Evolutionary conservation across 352 stramenopile species (phyloP).

Genomic region (Detonula confervacea): DNA sequence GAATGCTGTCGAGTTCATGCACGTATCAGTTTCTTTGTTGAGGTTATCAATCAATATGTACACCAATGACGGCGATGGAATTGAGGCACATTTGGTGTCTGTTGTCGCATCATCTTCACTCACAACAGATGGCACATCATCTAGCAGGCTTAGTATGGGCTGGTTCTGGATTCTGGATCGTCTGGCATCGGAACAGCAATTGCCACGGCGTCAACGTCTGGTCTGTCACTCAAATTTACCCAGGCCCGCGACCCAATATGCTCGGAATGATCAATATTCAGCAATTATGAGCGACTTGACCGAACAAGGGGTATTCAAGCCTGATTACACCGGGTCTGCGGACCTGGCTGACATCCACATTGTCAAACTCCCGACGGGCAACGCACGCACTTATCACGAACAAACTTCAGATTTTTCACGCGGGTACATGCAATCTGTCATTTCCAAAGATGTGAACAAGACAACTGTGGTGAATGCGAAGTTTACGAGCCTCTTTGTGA

Average conservation of each 20-base stretch:
- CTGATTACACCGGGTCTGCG: constrained; percentile 64
- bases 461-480: constrained; percentile 72
- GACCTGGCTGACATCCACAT: constrained; percentile 82
- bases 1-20: constrained; percentile 55
- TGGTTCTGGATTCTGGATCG: constrained; percentile 86
- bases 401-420: constrained; percentile 53
- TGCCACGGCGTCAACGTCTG: constrained; percentile 69
- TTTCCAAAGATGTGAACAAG: constrained; percentile 38
- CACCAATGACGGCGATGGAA: constrained; percentile 59
- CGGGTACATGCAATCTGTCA: constrained; percentile 49
- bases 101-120: constrained; percentile 67
- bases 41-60: constrained; percentile 61
- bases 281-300: constrained; percentile 72
- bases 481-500: constrained; percentile 82
- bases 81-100: constrained; percentile 84
- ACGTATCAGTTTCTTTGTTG: constrained; percentile 64
- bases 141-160: constrained; percentile 74
- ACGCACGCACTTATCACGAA: constrained; percentile 51
- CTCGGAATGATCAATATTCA: constrained; percentile 63
- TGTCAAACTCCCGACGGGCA: constrained; percentile 51
- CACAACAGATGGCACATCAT: constrained; percentile 68
- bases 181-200: constrained; percentile 51
- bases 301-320: constrained; percentile 73
- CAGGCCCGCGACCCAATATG: constrained; percentile 57
- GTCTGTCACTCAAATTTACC: constrained; percentile 83